A percentile compares a stretch with the other conserved stretches of the same genome.
These are phyloP conservation scores for Tulasnella sp. DNA, from an alignment of 768 basidiomycete genomes.

Conservation along the genomic window DNA sequence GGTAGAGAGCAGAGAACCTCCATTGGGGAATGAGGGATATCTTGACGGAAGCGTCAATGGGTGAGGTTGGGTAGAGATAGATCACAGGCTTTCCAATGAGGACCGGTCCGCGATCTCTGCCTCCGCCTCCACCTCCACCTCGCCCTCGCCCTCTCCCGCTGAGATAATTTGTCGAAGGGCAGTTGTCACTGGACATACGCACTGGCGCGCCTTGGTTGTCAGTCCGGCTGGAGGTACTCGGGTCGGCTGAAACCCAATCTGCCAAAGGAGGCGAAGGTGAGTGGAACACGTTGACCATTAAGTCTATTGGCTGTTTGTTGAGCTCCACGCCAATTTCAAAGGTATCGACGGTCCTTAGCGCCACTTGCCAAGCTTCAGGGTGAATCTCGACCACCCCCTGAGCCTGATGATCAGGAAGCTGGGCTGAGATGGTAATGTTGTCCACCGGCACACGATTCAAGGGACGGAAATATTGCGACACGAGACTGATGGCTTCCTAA, in stretches of 20 bases:
- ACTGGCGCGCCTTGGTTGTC: too few species aligned
- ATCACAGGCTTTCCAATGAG: not conserved
- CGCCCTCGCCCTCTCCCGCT: too few species aligned
- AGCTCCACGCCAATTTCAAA: not conserved
- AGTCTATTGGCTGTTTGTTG: not conserved
- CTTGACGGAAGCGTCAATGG: conserved; percentile 32
- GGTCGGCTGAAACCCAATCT: too few species aligned
- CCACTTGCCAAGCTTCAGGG: not conserved
- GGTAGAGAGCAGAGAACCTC: conserved; percentile 40
- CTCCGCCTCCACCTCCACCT: not conserved
- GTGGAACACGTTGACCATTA: too few species aligned
- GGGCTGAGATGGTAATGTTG: not conserved
- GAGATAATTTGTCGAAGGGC: too few species aligned
- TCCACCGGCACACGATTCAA: not conserved
- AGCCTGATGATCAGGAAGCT: not conserved
- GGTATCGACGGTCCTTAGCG: not conserved
- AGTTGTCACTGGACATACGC: too few species aligned
- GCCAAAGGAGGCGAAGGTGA: too few species aligned
- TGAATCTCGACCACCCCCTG: not conserved
- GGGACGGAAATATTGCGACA: not conserved
- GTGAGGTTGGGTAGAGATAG: not conserved
- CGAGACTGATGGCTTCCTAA: not conserved
- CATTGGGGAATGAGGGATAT: conserved; percentile 38
- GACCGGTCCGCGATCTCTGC: too few species aligned
- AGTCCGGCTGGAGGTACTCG: too few species aligned